Base-by-base conservation (phyloP, 225 moss, liverwort and hornwort genomes). In the Bryum argenteum region DNA sequence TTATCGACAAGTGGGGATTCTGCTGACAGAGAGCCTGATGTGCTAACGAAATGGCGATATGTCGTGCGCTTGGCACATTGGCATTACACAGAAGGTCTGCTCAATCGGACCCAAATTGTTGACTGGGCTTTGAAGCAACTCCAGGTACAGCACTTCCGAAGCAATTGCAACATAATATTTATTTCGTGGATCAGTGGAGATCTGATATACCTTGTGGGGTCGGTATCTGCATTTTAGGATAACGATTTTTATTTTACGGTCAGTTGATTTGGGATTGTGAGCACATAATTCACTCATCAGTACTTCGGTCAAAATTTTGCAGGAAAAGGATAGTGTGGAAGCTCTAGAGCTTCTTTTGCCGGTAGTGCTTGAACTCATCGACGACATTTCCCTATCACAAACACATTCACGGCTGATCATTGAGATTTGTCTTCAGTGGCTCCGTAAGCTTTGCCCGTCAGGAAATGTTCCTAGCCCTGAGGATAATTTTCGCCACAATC, bases 121-220 rank as follows among this genome's bases (percentile, higher is more conserved):
- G 98, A 98, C n/a, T 98, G 94, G 92, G 85, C 88, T 58, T 72
- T 98, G 62, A 98, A 90, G 83, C 92, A 94, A 77, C 80, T 96
- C 10, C 93, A 91, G 91, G 91, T 91, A 75, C 24, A 58, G 50
- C 18, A 75, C 54, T 44, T 41, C 9, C 38, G 19, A 62, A 58
- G 61, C 41, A 26, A 70, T 54, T 48, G 43, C 24, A 54, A n/a
- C 64, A 58, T 65, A 43, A 28, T 65, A 17, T 58, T 6, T 47
- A 3, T 65, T 38, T 1, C 44, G 19, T 26, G 24, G 37, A 65
- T 48, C 7, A 54, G 18, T 66, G 61, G 40, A 63, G 19, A 56
- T 67, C 63, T 22, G 18, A 41, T 63, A 51, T 23, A 22, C 55
- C 17, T 23, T 22, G 33, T 64, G n/a, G 12, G 51, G 6, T 47